Evolutionary conservation across 2,329 filamentous ascomycete genomes (phyloP).

Genomic region (Colletotrichum navitas): DNA sequence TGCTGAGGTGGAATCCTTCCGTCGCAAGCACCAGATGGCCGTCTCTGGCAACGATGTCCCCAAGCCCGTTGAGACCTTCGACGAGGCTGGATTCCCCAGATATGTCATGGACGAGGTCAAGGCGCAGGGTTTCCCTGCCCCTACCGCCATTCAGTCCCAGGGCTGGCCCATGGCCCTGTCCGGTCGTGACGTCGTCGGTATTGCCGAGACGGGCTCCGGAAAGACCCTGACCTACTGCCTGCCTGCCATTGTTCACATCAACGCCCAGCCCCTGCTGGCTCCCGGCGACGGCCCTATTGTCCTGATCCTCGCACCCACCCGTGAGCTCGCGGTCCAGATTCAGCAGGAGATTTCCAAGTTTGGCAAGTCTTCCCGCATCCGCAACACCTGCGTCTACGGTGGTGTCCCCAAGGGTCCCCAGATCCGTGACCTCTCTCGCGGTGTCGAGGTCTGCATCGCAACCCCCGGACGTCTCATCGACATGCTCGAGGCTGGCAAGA

Average conservation of each 20-base stretch:
- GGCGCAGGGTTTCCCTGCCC: slow-evolving; percentile 93
- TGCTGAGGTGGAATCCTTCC: slow-evolving; percentile 89
- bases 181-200: slow-evolving; percentile 97
- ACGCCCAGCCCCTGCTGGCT: slow-evolving; percentile 95
- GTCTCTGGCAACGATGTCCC: slow-evolving; percentile 85
- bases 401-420: slow-evolving; percentile 98
- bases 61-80: slow-evolving; percentile 95
- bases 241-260: slow-evolving; percentile 98
- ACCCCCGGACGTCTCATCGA: slow-evolving; percentile 98
- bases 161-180: slow-evolving; percentile 99
- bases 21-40: slow-evolving; percentile 85
- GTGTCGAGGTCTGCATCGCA: slow-evolving; percentile 98
- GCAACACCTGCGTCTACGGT: slow-evolving; percentile 99
- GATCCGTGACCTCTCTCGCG: slow-evolving; percentile 92
- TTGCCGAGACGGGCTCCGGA: slow-evolving; percentile 98
- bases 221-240: slow-evolving; percentile 99
- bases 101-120: slow-evolving; percentile 99
- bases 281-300: slow-evolving; percentile 97
- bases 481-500: slow-evolving; percentile 98
- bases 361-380: slow-evolving; percentile 95
- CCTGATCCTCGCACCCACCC: slow-evolving; percentile 93
- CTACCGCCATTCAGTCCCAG: slow-evolving; percentile 97
- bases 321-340: slow-evolving; percentile 98
- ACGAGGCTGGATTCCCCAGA: slow-evolving; percentile 95
- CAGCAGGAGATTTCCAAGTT: slow-evolving; percentile 99